Evolutionary conservation across 352 stramenopile species (phyloP).

Genomic region (Phytophthora parvispora): DNA sequence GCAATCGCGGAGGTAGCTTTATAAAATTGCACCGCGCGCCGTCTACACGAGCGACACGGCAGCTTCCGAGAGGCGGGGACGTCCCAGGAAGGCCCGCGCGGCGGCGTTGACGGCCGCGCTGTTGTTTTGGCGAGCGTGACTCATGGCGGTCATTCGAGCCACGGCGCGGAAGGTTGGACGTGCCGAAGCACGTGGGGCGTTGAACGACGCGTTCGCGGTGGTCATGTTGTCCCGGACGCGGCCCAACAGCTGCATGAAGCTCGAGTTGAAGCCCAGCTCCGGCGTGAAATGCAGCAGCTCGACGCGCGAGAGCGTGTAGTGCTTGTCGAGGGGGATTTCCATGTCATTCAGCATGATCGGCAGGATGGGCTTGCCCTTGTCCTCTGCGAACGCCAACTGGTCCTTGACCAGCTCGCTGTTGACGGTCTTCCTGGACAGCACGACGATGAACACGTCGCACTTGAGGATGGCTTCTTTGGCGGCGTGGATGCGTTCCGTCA

Average conservation of each 20-base stretch:
- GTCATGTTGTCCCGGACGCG: conserved; percentile 61
- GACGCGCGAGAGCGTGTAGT: conserved; percentile 79
- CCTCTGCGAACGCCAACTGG: conserved; percentile 84
- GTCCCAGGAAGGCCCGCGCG: conserved; percentile 34
- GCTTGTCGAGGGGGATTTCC: conserved; percentile 78
- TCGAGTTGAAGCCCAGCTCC: conserved; percentile 84
- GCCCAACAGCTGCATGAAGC: conserved; percentile 62
- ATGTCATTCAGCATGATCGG: conserved; percentile 84
- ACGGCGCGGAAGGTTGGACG: conserved; percentile 45
- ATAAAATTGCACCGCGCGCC: conserved; percentile 23
- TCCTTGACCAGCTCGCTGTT: conserved; percentile 83
- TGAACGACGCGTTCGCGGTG: conserved; percentile 32
- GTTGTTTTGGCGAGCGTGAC: conserved; percentile 32
- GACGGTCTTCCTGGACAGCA: conserved; percentile 73
- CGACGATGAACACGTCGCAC: conserved; percentile 77
- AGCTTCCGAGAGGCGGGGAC: conserved; percentile 36
- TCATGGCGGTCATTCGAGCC: conserved; percentile 43
- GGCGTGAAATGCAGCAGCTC: conserved; percentile 85
- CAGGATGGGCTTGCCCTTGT: conserved; percentile 79
- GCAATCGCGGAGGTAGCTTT: conserved; percentile 13
- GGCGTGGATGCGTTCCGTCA: conserved; percentile 71
- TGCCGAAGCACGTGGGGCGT: conserved; percentile 28
- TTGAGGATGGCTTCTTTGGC: conserved; percentile 86
- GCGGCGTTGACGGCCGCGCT: conserved; percentile 29
- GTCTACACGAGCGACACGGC: conserved; percentile 30